phyloP scores from a whole-genome alignment of 371 early-diverging fungal genomes.

The Parasitella parasitica region DNA sequence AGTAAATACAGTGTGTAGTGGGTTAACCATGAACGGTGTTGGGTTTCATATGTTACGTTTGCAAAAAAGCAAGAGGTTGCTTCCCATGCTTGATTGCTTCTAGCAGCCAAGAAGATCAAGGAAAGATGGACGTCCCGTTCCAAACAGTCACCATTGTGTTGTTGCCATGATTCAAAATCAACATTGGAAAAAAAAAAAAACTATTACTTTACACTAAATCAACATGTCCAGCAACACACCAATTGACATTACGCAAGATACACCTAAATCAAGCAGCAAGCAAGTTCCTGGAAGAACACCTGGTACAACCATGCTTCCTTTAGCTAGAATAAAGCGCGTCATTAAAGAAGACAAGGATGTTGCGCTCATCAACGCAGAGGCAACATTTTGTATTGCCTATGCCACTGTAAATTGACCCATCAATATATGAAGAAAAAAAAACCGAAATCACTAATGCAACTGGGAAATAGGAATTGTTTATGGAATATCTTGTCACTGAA shows the following conservation, averaged over 20 bases:
- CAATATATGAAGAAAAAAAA: too few relatives aligned
- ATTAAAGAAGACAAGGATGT: constrained; percentile 85
- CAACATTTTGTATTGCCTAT: constrained; percentile 72
- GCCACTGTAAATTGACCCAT: constrained; percentile 75
- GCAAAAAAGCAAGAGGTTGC: too few relatives aligned
- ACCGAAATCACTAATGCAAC: neutral
- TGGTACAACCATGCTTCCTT: constrained; percentile 65
- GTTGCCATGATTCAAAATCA: too few relatives aligned
- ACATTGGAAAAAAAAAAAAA: too few relatives aligned
- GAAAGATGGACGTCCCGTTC: too few relatives aligned
- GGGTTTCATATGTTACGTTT: too few relatives aligned
- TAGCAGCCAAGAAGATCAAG: too few relatives aligned
- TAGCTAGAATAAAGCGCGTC: constrained; percentile 79
- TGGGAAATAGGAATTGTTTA: constrained; percentile 72
- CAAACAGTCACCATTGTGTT: too few relatives aligned
- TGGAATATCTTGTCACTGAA: constrained; percentile 70
- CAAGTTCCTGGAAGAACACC: constrained; percentile 31
- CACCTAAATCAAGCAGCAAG: constrained; percentile 1
- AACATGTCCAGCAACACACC: neutral
- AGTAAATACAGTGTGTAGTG: too few relatives aligned
- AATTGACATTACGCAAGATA: neutral
- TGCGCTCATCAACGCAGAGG: constrained; percentile 66
- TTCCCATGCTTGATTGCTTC: too few relatives aligned
- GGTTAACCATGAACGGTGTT: too few relatives aligned
- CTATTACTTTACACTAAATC: neutral